These are phyloP conservation scores for Penicillium flavigenum DNA, from an alignment of 495 filamentous ascomycete genomes.

Conservation along the genomic window DNA sequence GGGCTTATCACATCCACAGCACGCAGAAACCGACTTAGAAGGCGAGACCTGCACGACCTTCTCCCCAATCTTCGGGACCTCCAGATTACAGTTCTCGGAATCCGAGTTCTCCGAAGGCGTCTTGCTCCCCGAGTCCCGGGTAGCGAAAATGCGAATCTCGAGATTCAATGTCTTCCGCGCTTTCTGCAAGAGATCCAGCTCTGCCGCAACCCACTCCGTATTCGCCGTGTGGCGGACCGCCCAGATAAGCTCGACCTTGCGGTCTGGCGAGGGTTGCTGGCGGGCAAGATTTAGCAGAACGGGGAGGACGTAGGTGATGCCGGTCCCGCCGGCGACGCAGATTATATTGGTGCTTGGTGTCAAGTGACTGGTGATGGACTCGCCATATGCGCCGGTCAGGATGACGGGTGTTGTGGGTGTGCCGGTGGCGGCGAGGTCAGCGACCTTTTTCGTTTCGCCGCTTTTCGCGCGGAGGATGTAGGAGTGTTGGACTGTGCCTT, in stretches of 20 bases:
- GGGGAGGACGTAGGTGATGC: conserved; percentile 62
- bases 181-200: conserved; percentile 49
- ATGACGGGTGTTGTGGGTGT: conserved; percentile 48
- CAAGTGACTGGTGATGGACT: conserved; percentile 40
- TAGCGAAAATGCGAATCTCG: conserved; percentile 56
- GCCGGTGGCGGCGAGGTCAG: conserved; percentile 36
- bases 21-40: conserved; percentile 5
- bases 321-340: conserved; percentile 63
- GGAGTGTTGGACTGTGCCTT: conserved; percentile 47
- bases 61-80: conserved; percentile 4
- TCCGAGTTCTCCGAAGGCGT: conserved; percentile 8
- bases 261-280: conserved; percentile 25
- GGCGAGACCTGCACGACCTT: conserved; percentile 14
- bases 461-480: conserved; percentile 61
- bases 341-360: conserved; percentile 53
- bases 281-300: conserved; percentile 46
- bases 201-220: conserved; percentile 54
- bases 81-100: conserved; percentile 9
- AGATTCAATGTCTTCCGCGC: conserved; percentile 39
- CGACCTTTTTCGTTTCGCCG: conserved; percentile 59
- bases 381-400: conserved; percentile 60
- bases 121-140: conserved; percentile 32
- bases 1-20: conserved; percentile 16
- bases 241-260: conserved; percentile 60
- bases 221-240: conserved; percentile 55